These are phyloP conservation scores for Cladorrhinum sp. DNA, from an alignment of 2,329 filamentous ascomycete genomes.

Conservation along the genomic window DNA sequence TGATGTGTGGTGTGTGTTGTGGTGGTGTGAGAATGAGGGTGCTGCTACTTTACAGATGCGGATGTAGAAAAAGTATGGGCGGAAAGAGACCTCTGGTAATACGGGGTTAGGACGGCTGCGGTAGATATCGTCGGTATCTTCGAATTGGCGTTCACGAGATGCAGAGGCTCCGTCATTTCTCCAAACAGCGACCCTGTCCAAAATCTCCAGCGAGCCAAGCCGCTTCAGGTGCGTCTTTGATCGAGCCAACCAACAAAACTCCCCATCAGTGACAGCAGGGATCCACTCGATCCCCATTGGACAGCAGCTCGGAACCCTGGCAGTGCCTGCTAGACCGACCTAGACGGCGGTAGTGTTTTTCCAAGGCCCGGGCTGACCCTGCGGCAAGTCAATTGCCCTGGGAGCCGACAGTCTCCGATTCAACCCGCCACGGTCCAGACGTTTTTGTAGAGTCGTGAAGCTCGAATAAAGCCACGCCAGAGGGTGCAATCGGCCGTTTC, in stretches of 20 bases:
- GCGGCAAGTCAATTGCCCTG: conserved; percentile 2
- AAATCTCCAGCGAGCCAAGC: conserved; percentile 18
- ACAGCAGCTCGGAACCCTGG: conserved; percentile 2
- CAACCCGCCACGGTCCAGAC: neutral
- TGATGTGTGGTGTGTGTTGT: conserved; percentile 44
- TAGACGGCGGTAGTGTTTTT: conserved; percentile 20
- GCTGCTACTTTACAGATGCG: neutral
- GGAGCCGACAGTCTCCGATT: neutral
- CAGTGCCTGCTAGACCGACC: neutral
- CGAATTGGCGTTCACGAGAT: conserved; percentile 4
- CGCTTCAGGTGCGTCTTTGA: neutral
- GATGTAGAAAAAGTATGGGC: neutral
- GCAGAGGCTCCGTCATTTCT: conserved; percentile 21
- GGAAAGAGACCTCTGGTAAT: conserved; percentile 10
- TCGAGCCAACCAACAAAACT: conserved; percentile 13
- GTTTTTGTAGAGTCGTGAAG: neutral
- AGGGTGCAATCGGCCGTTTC: too few relatives aligned
- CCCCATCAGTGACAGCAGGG: conserved; percentile 11
- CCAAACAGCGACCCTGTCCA: conserved; percentile 17
- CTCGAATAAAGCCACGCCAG: too few relatives aligned
- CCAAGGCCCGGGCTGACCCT: neutral
- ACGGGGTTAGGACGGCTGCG: conserved; percentile 12
- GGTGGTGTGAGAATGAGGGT: conserved; percentile 8
- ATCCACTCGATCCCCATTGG: conserved; percentile 12
- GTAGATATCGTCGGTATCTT: conserved; percentile 11